These are phyloP conservation scores for Zizania palustris DNA, from an alignment of 202 grass and related monocot genomes.

Conservation along the genomic window DNA sequence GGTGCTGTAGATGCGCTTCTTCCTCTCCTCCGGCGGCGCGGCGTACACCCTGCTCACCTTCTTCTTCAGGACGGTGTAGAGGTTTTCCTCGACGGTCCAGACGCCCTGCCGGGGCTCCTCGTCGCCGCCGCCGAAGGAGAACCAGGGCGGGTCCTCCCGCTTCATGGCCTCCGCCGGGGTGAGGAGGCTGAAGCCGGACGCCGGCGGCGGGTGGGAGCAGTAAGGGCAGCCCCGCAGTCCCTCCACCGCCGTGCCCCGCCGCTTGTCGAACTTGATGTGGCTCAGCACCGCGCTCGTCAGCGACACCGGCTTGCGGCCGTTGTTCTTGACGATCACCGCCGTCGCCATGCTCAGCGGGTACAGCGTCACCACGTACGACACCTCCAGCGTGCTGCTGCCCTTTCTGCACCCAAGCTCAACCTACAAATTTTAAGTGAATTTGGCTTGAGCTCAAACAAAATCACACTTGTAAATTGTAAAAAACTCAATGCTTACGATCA, in stretches of 20 bases:
- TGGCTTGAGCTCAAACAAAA: background rate
- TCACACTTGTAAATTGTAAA: background rate
- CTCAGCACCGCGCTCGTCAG: conserved; percentile 81
- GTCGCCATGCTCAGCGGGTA: conserved; percentile 82
- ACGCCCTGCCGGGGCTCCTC: conserved; percentile 50
- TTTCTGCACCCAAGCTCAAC: conserved; percentile 80
- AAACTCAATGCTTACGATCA: background rate
- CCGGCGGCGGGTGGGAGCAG: conserved; percentile 62
- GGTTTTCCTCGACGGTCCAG: conserved; percentile 79
- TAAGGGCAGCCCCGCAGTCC: conserved; percentile 76
- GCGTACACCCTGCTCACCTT: conserved; percentile 89
- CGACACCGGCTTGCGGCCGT: conserved; percentile 61
- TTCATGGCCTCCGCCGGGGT: conserved; percentile 80
- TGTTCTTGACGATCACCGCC: conserved; percentile 80
- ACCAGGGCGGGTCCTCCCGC: conserved; percentile 60
- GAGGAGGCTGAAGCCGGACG: conserved; percentile 60
- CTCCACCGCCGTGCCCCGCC: conserved; percentile 60
- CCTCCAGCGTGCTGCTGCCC: conserved; percentile 60
- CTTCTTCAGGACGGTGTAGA: conserved; percentile 69
- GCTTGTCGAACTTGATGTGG: conserved; percentile 82
- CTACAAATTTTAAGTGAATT: conserved; percentile 20
- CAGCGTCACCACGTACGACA: conserved; percentile 87
- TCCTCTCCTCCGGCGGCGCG: conserved; percentile 80
- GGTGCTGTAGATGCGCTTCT: conserved; percentile 73
- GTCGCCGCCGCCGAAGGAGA: conserved; percentile 36